Evolutionary conservation across 352 stramenopile genomes (phyloP), one percentile per base, ranked within the genome.

Genomic region (Peronospora farinosa): DNA sequence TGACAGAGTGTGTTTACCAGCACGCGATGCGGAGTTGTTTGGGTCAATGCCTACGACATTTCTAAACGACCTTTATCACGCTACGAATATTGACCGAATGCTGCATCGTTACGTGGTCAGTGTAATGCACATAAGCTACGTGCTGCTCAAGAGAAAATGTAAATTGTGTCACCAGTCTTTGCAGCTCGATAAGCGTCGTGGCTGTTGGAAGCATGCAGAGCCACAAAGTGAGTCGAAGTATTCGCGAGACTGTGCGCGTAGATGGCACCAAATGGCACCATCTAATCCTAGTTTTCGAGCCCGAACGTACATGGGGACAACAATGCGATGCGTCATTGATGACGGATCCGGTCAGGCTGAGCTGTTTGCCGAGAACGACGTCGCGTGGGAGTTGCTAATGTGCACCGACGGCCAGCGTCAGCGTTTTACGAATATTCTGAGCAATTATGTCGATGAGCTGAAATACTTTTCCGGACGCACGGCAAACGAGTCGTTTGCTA

Each of bases 311-410:
- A 50, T 88, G 48, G 66, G 54, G 10, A 69, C 63, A 21, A 77
- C 60, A 0, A 49, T 65, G 39, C 74, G 80, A 0, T 86, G 83
- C 40, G 65, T 89, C 46, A 60, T 90, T 33, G 83, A 93, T 45
- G 83, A 93, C 36, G 78, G 79, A 0, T 88, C 76, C 0, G 83
- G 66, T 0, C 83, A 93, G 54, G 75, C 68, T 7, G 83, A 93
- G 54, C 39, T 93, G 1, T 86, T 86, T 40, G 16, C 78, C 11
- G 74, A 90, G 40, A 75, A 85, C 17, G 69, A 84, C 3, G 63
- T 82, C 7, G 78, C 69, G 37, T 93, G 79, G 83, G 72, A 90
- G 37, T 47, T 93, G 21, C 43, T 93, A 9, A 61, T 38, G 0
- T 87, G 75, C 36, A 74, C 65, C 13, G 27, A 40, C 12, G 63